Evolutionary conservation across 805 yeast species (phyloP), one percentile per base, ranked within the genome.

Genomic region (Cyberlindnera galapagoensis): DNA sequence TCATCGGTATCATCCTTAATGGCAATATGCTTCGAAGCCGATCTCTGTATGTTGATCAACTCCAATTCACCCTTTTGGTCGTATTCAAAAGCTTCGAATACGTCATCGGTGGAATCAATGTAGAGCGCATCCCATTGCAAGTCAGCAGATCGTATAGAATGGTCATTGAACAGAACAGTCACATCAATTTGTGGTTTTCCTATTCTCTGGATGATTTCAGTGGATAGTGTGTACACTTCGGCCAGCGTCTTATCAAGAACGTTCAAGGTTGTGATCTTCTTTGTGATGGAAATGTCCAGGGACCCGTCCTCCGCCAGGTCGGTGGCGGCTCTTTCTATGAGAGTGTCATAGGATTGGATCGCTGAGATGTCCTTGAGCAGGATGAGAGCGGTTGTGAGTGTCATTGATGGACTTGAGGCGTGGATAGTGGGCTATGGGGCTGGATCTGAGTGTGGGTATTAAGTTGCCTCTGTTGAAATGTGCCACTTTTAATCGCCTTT

Each of bases 141-240:
- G 10, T 28, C 19, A 3, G 32, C 12, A 9, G 43, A 15, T 18
- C 45, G 46, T 16, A 27, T 34, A 37, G 46, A 48, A 18, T 51
- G 52, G 3, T 38, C 44, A 30, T 48, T 49, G 36, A 43, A 49
- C n/a, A 51, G 39, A 4, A 51, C 54, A 2, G 26, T 18, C 8
- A 39, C 41, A 7, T 39, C 31, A 2, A 47, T 30, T 10, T 31
- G 38, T 5, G 44, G 18, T 21, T 31, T 44, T 2, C 25, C 38
- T 1, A 36, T 5, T 1, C 35, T 18, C 9, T 32, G 21, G 4
- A 43, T 16, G 1, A 35, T 26, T 2, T 43, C 48, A 3, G 52
- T 42, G 7, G 44, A 30, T 2, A 47, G 30, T 4, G 43, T 40
- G 26, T 51, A 51, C 1, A 30, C 31, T 20, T 43, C 50, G 4